Conservation (phyloP, 768 basidiomycete species). For the Antrodiella citrinella region DNA sequence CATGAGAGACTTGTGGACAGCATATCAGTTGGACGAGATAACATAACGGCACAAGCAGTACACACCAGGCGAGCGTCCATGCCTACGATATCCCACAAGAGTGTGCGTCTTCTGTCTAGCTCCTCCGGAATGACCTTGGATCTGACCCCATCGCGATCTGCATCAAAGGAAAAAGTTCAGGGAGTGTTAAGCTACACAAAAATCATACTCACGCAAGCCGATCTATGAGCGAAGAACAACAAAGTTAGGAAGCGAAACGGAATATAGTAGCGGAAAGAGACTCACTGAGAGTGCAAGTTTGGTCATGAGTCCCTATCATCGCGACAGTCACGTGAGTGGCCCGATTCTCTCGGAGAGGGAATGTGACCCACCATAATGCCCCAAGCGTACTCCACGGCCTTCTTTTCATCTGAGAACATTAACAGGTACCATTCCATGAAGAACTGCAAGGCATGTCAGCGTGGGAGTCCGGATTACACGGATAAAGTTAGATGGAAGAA, state of each 20-base stretch:
- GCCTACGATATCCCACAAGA: constrained; percentile 71
- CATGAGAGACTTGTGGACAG: constrained; percentile 45
- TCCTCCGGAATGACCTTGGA: constrained; percentile 65
- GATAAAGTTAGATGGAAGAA: background rate
- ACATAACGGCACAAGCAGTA: constrained; percentile 2
- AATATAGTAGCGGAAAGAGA: constrained; percentile 4
- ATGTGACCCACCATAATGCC: constrained; percentile 46
- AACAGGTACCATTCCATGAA: constrained; percentile 73
- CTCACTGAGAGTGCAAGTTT: constrained; percentile 68
- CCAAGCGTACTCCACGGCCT: constrained; percentile 68
- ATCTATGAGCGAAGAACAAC: constrained; percentile 31
- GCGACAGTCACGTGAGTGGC: background rate
- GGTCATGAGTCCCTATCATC: constrained; percentile 44
- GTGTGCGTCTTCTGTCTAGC: constrained; percentile 55
- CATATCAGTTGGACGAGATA: background rate
- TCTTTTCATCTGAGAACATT: constrained; percentile 67
- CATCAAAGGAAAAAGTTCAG: constrained; percentile 7
- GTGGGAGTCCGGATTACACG: constrained; percentile 1
- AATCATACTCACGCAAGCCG: constrained; percentile 45
- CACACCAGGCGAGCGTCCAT: constrained; percentile 62
- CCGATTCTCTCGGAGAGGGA: background rate
- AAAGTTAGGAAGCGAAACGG: background rate
- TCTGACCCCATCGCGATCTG: constrained; percentile 63
- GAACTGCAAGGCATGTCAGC: constrained; percentile 30
- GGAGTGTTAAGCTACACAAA: no score